Percentiles rank a stretch among this genome's conserved stretches.
phyloP scores from a whole-genome alignment of 2,329 filamentous ascomycete genomes.

The Pyrenophora tritici-repentis region DNA sequence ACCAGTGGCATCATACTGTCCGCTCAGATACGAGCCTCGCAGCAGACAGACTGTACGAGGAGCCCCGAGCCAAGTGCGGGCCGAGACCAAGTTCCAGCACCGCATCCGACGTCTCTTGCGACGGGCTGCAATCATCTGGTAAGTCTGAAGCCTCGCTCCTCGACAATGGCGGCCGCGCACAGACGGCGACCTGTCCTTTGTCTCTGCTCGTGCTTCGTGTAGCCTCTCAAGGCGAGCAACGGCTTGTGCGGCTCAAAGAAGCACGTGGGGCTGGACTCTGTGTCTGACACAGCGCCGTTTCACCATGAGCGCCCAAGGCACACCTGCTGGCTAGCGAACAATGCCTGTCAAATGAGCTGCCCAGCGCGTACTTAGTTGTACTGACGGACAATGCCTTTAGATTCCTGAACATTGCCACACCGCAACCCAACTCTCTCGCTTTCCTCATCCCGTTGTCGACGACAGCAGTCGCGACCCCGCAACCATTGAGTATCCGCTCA shows the following conservation, averaged over 20 bases:
- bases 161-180: slow-evolving; percentile 1
- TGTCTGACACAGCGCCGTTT: slow-evolving; percentile 33
- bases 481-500: slow-evolving; percentile 21
- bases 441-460: not conserved
- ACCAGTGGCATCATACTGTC: slow-evolving; percentile 1
- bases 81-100: not conserved
- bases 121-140: slow-evolving; percentile 7
- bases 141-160: slow-evolving; percentile 7
- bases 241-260: slow-evolving; percentile 21
- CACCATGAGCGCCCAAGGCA: slow-evolving; percentile 31
- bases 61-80: no score
- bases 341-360: slow-evolving; percentile 12
- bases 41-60: no score
- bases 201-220: slow-evolving; percentile 1
- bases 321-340: slow-evolving; percentile 25
- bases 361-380: slow-evolving; percentile 16
- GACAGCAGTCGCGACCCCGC: slow-evolving; percentile 16
- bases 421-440: not conserved
- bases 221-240: not conserved
- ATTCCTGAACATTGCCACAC: slow-evolving; percentile 7
- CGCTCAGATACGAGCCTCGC: not conserved
- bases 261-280: slow-evolving; percentile 32
- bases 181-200: slow-evolving; percentile 5
- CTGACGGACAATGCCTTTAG: slow-evolving; percentile 30
- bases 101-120: no score